Evolutionary conservation across 768 basidiomycete genomes (phyloP).

Genomic region (Candolleomyces aberdarensis): DNA sequence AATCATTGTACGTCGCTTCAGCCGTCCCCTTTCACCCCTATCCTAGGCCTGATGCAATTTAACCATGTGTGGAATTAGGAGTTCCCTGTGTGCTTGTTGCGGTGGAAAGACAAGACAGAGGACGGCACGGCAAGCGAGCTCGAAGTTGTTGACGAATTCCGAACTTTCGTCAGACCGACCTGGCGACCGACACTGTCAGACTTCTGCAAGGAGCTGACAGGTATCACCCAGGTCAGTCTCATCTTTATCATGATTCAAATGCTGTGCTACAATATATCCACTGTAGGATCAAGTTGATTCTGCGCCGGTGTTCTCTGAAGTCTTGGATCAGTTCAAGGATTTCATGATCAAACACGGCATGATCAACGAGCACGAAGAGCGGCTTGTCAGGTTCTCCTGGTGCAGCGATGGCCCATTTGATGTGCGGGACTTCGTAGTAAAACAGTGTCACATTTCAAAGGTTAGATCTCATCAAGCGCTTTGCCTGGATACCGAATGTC

Average conservation of each 20-base stretch:
- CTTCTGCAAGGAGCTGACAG: conserved; percentile 87
- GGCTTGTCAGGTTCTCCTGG: conserved; percentile 69
- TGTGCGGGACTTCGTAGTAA: conserved; percentile 80
- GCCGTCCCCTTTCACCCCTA: neutral
- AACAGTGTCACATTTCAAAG: conserved; percentile 87
- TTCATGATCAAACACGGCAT: conserved; percentile 74
- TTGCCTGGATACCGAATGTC: conserved; percentile 3
- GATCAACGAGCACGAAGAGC: conserved; percentile 54
- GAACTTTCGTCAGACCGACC: conserved; percentile 82
- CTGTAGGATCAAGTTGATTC: conserved; percentile 72
- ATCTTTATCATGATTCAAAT: neutral
- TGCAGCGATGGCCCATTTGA: conserved; percentile 85
- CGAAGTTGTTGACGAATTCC: conserved; percentile 77
- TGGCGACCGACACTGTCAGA: conserved; percentile 79
- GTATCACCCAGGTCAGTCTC: conserved; percentile 79
- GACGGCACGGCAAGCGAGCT: conserved; percentile 55
- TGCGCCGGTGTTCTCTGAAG: conserved; percentile 72
- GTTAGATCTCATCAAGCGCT: conserved; percentile 28
- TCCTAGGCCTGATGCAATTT: conserved; percentile 1
- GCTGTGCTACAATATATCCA: neutral
- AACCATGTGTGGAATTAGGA: conserved; percentile 51
- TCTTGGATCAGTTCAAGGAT: conserved; percentile 56
- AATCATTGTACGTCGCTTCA: conserved; percentile 71
- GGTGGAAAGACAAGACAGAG: conserved; percentile 66
- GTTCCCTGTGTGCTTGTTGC: conserved; percentile 87